Percentiles rank a stretch among this genome's conserved stretches.
These are phyloP conservation scores for Melastoma malabathricum DNA, from an alignment of 345 rosid species.

Conservation along the genomic window DNA sequence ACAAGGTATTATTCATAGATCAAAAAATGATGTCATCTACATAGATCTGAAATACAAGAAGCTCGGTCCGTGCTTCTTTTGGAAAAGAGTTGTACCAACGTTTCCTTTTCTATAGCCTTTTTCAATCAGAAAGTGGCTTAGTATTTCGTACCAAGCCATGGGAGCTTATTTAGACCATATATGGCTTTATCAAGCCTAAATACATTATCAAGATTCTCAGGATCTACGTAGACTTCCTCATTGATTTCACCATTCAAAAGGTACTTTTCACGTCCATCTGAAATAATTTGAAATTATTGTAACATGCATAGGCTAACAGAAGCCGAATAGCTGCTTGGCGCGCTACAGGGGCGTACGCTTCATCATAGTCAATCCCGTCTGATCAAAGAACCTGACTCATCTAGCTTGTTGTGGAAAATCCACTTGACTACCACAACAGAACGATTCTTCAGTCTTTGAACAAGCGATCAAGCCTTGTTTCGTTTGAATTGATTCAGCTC, in stretches of 20 bases:
- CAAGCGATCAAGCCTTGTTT: background rate
- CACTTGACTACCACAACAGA: background rate
- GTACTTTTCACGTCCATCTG: too few relatives aligned
- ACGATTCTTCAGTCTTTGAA: background rate
- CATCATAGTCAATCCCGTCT: background rate
- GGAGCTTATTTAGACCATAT: background rate
- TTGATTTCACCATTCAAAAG: too few relatives aligned
- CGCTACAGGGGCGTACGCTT: background rate
- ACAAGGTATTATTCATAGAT: background rate
- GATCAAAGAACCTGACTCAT: background rate
- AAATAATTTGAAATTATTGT: too few relatives aligned
- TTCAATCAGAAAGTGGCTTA: background rate
- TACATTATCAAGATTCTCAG: background rate
- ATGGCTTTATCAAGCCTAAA: background rate
- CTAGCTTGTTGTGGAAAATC: background rate
- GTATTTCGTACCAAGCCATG: background rate
- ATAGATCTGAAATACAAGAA: background rate
- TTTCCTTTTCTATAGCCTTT: background rate
- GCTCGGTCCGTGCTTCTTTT: background rate
- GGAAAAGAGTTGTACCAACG: background rate
- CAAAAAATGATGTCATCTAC: slow-evolving; percentile 1
- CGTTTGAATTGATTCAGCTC: background rate
- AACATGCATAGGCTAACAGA: too few relatives aligned
- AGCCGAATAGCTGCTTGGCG: too few relatives aligned
- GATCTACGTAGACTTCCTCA: too few relatives aligned